Evolutionary conservation across 2,329 filamentous ascomycete species (phyloP).

Genomic region (Akanthomyces muscarius): DNA sequence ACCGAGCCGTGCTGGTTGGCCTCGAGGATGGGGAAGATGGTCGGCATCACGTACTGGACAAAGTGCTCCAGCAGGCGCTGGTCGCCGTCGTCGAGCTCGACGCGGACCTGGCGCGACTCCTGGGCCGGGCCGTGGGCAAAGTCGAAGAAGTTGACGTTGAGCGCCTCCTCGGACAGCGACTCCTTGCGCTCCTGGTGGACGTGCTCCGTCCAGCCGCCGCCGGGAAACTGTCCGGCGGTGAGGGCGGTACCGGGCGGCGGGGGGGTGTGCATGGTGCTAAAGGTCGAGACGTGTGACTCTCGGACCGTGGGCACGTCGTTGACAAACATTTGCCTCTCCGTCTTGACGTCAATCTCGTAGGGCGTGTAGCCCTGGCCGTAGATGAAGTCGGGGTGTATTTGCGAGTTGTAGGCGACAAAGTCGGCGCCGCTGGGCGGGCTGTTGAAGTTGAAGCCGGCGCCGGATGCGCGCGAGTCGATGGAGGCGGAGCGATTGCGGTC

Average conservation of each 20-base stretch:
- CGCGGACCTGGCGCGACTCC: conserved; percentile 62
- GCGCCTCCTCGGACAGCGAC: conserved; percentile 60
- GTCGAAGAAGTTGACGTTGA: conserved; percentile 79
- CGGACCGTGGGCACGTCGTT: conserved; percentile 81
- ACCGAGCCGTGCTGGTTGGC: conserved; percentile 82
- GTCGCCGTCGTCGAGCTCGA: conserved; percentile 85
- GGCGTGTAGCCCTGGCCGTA: conserved; percentile 61
- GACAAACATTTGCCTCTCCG: conserved; percentile 88
- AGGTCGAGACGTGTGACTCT: conserved; percentile 87
- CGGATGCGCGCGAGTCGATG: conserved; percentile 72
- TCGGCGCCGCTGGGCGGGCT: conserved; percentile 51
- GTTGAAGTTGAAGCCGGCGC: conserved; percentile 68
- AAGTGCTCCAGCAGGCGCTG: conserved; percentile 87
- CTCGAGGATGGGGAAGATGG: conserved; percentile 89
- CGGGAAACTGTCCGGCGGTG: conserved; percentile 55
- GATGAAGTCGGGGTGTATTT: conserved; percentile 60
- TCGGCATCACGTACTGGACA: conserved; percentile 77
- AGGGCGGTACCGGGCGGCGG: conserved; percentile 66
- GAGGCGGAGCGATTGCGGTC: conserved; percentile 72
- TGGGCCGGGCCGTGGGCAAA: conserved; percentile 66
- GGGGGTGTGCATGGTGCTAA: conserved; percentile 83
- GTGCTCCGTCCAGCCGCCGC: conserved; percentile 62
- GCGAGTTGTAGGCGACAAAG: conserved; percentile 58
- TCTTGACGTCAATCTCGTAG: conserved; percentile 95
- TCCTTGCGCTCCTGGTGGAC: conserved; percentile 46